A percentile compares a stretch with the other conserved stretches of the same genome.
Conservation (phyloP, 2,329 filamentous ascomycete species). For the Aspergillus aculeatinus region DNA sequence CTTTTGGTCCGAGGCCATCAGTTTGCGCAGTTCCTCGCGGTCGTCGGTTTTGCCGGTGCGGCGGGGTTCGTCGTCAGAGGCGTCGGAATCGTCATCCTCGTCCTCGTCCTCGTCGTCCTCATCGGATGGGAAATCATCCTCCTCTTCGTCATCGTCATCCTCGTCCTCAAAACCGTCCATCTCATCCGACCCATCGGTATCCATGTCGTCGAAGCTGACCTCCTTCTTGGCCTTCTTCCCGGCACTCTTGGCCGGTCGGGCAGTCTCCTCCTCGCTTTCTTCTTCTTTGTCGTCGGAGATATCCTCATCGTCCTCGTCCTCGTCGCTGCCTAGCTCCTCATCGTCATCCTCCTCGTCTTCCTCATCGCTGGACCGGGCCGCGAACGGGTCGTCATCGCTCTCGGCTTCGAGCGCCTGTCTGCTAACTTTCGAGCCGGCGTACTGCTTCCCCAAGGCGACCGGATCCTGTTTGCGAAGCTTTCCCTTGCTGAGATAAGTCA, state of each 20-base stretch:
- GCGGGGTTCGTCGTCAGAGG: conserved; percentile 23
- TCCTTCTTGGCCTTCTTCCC: conserved; percentile 24
- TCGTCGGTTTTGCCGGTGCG: conserved; percentile 30
- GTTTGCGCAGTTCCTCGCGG: conserved; percentile 62
- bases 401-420: conserved; percentile 64
- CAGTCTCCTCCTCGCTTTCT: conserved; percentile 16
- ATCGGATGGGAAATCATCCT: conserved; percentile 29
- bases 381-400: conserved; percentile 50
- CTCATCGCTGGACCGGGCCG: conserved; percentile 36
- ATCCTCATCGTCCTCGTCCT: conserved; percentile 29
- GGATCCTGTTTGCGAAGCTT: conserved; percentile 74
- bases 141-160: conserved; percentile 30
- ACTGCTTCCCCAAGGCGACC: conserved; percentile 71
- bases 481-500: conserved; percentile 61
- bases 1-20: conserved; percentile 68
- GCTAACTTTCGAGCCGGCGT: conserved; percentile 73
- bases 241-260: conserved; percentile 11
- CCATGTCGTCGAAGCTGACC: conserved; percentile 14
- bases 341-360: conserved; percentile 29
- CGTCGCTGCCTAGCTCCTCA: conserved; percentile 26
- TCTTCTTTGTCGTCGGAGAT: conserved; percentile 22
- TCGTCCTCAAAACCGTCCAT: conserved; percentile 24
- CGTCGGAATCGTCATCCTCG: conserved; percentile 24
- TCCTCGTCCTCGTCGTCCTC: conserved; percentile 32
- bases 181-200: conserved; percentile 28